phyloP scores from a whole-genome alignment of 164 flowering plant species.

The Piper betle region DNA sequence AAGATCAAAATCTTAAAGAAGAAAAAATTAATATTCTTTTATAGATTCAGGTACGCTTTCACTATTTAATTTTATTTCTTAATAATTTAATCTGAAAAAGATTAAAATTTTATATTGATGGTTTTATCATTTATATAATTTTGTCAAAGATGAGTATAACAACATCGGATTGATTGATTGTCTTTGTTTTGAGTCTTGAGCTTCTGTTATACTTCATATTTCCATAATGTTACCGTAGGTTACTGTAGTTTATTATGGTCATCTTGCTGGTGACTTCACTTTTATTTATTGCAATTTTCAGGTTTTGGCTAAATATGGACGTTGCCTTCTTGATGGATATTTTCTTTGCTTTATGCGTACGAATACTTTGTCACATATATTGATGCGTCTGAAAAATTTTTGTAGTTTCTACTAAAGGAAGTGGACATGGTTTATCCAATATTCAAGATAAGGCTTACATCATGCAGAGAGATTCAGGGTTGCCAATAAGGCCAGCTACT shows the following conservation, averaged over 20 bases:
- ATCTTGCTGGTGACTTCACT: background rate
- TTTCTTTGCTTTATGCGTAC: background rate
- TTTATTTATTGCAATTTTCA: background rate
- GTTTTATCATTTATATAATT: too few species aligned
- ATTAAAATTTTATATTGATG: too few species aligned
- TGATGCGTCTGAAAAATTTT: background rate
- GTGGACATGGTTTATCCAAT: slow-evolving; percentile 29
- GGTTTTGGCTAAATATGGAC: too few species aligned
- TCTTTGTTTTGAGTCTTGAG: background rate
- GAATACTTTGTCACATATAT: background rate
- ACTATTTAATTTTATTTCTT: too few species aligned
- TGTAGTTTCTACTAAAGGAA: slow-evolving; percentile 10
- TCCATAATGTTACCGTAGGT: background rate
- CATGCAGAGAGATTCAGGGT: too few species aligned
- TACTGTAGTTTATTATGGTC: background rate
- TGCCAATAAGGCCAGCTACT: too few species aligned
- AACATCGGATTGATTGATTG: background rate
- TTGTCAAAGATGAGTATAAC: too few species aligned
- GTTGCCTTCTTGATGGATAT: too few species aligned
- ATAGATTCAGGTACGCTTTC: too few species aligned
- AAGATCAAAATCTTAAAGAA: too few species aligned
- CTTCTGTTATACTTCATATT: background rate
- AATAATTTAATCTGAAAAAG: too few species aligned
- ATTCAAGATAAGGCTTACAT: slow-evolving; percentile 41
- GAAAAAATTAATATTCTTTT: too few species aligned